These are phyloP conservation scores for Ziziphus jujuba DNA, from an alignment of 306 rosid species.

Conservation along the genomic window DNA sequence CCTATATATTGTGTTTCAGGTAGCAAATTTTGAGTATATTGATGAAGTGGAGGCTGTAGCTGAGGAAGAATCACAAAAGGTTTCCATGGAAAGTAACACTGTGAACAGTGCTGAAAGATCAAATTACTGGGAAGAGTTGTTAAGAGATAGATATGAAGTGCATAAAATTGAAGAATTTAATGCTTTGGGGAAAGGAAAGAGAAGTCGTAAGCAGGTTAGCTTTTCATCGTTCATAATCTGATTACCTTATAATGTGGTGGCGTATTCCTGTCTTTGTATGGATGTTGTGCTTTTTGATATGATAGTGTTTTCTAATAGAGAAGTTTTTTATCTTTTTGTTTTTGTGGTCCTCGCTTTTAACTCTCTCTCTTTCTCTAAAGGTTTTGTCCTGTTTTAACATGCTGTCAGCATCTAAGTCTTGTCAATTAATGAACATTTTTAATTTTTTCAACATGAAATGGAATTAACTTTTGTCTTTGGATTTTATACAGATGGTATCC, in stretches of 20 bases:
- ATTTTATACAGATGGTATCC: constrained; percentile 72
- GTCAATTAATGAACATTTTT: no score
- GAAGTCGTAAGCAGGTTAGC: constrained; percentile 88
- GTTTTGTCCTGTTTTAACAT: not conserved
- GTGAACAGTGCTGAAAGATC: constrained; percentile 58
- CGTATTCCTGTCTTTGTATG: not conserved
- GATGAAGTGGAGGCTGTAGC: constrained; percentile 79
- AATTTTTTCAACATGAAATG: not conserved
- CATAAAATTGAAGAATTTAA: constrained; percentile 88
- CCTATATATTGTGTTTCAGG: constrained; percentile 47
- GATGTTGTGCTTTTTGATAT: not conserved
- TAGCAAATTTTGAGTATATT: constrained; percentile 95
- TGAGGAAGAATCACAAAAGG: constrained; percentile 73
- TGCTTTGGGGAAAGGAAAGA: constrained; percentile 92
- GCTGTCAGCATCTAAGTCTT: not conserved
- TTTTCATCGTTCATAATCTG: constrained; percentile 7
- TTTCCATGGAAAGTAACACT: constrained; percentile 40
- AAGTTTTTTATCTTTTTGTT: not conserved
- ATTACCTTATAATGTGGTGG: not conserved
- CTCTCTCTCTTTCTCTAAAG: not conserved
- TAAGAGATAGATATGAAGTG: constrained; percentile 79
- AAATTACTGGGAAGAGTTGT: constrained; percentile 92
- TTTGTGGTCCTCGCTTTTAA: not conserved
- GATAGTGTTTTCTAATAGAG: not conserved
- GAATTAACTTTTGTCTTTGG: constrained; percentile 12